Evolutionary conservation across 2,329 filamentous ascomycete species (phyloP).

Genomic region (Sporothrix phasma): DNA sequence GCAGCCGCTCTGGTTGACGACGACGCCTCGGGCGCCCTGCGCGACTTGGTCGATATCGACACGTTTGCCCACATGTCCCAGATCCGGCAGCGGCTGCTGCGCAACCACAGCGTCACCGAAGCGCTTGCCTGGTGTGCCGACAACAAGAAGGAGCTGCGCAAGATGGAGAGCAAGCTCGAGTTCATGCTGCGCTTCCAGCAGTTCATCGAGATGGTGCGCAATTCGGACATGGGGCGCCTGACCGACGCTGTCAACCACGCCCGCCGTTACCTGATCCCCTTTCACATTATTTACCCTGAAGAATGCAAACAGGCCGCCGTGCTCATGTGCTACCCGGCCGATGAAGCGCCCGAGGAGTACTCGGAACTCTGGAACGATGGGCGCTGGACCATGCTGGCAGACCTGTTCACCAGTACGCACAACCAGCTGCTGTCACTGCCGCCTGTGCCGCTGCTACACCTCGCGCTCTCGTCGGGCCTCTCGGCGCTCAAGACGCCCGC

Average conservation of each 20-base stretch:
- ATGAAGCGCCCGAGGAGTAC: slow-evolving; percentile 36
- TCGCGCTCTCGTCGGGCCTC: slow-evolving; percentile 80
- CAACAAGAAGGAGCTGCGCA: slow-evolving; percentile 85
- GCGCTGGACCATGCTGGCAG: slow-evolving; percentile 68
- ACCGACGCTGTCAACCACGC: slow-evolving; percentile 74
- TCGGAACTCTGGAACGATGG: slow-evolving; percentile 57
- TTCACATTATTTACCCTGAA: slow-evolving; percentile 55
- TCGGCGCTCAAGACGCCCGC: slow-evolving; percentile 93
- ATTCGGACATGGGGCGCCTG: slow-evolving; percentile 51
- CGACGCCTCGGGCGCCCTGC: slow-evolving; percentile 37
- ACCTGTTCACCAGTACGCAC: slow-evolving; percentile 76
- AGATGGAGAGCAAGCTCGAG: slow-evolving; percentile 80
- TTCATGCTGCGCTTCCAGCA: slow-evolving; percentile 91
- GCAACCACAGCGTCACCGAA: slow-evolving; percentile 60
- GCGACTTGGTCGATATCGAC: slow-evolving; percentile 75
- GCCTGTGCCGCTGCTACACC: slow-evolving; percentile 72
- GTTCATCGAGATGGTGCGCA: slow-evolving; percentile 81
- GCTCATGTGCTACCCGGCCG: slow-evolving; percentile 63
- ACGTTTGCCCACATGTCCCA: slow-evolving; percentile 75
- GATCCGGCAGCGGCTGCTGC: slow-evolving; percentile 60
- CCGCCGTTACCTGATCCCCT: slow-evolving; percentile 67
- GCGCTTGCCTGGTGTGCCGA: slow-evolving; percentile 86
- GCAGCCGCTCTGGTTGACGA: slow-evolving; percentile 58
- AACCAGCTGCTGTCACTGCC: slow-evolving; percentile 79
- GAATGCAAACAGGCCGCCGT: slow-evolving; percentile 67